Evolutionary conservation across 106 monocot species (phyloP).

Genomic region (Phalaenopsis aphrodite): DNA sequence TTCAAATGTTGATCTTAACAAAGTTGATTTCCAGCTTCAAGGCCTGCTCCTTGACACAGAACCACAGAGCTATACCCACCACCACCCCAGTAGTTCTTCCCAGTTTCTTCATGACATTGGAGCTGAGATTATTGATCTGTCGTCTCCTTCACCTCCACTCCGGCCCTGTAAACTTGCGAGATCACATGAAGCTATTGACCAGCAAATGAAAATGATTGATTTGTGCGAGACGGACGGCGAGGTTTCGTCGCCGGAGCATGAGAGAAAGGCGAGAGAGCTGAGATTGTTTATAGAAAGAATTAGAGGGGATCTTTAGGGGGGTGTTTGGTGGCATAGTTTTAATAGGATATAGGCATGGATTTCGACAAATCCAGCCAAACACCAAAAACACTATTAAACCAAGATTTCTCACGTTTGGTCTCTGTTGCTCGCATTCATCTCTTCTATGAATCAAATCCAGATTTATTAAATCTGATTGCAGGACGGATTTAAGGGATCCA

Average conservation of each 20-base stretch:
- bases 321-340: too few relatives aligned
- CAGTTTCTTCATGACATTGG: neutral
- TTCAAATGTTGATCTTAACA: constrained; percentile 17
- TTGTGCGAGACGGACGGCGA: constrained; percentile 42
- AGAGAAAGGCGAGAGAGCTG: constrained; percentile 42
- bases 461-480: too few relatives aligned
- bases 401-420: too few relatives aligned
- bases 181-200: neutral
- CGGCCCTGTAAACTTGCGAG: constrained; percentile 40
- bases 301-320: constrained; percentile 17
- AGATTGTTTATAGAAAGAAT: constrained; percentile 44
- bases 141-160: constrained; percentile 56
- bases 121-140: constrained; percentile 53
- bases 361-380: too few relatives aligned
- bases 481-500: too few relatives aligned
- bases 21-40: constrained; percentile 53
- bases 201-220: constrained; percentile 20
- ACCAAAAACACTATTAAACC: too few relatives aligned
- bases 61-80: constrained; percentile 16
- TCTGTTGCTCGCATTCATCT: too few relatives aligned
- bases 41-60: constrained; percentile 40
- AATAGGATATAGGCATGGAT: too few relatives aligned
- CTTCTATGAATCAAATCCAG: too few relatives aligned
- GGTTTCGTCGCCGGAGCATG: constrained; percentile 28
- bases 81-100: neutral